Evolutionary conservation across 2,329 filamentous ascomycete species (phyloP).

Genomic region (Paramyrothecium sp.): DNA sequence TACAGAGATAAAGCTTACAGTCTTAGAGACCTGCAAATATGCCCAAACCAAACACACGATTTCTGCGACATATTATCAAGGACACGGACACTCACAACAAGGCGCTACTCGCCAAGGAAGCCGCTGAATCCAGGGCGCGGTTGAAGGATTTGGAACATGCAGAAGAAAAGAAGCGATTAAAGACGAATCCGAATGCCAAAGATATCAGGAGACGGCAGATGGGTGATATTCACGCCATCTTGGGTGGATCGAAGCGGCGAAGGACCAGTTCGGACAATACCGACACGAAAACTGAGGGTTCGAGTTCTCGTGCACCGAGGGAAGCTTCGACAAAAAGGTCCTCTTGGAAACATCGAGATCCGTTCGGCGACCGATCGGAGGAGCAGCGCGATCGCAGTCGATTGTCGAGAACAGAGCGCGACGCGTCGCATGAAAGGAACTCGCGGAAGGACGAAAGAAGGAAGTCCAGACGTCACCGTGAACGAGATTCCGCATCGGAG

Average conservation of each 20-base stretch:
- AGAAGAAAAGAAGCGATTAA: constrained; percentile 42
- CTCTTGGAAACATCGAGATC: constrained; percentile 14
- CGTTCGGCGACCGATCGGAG: constrained; percentile 14
- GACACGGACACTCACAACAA: constrained; percentile 89
- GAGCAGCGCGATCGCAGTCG: constrained; percentile 20
- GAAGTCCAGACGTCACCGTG: constrained; percentile 14
- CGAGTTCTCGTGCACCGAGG: not conserved
- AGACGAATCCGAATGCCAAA: constrained; percentile 41
- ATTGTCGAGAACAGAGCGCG: constrained; percentile 17
- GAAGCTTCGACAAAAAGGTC: not conserved
- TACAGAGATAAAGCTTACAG: constrained; percentile 9
- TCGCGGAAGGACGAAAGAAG: constrained; percentile 14
- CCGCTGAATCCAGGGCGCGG: constrained; percentile 71
- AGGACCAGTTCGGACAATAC: constrained; percentile 20
- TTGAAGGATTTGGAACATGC: constrained; percentile 59
- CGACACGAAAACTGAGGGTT: constrained; percentile 10
- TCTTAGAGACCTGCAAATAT: constrained; percentile 58
- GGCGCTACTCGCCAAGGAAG: constrained; percentile 79
- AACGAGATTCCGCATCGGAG: constrained; percentile 8
- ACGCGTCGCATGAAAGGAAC: constrained; percentile 11
- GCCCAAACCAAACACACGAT: constrained; percentile 88
- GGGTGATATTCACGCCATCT: constrained; percentile 58
- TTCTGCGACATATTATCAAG: constrained; percentile 83
- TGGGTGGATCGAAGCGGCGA: constrained; percentile 42
- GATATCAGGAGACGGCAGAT: constrained; percentile 59